Evolutionary conservation across 2,329 filamentous ascomycete species (phyloP).

Genomic region (Claviceps sp.): DNA sequence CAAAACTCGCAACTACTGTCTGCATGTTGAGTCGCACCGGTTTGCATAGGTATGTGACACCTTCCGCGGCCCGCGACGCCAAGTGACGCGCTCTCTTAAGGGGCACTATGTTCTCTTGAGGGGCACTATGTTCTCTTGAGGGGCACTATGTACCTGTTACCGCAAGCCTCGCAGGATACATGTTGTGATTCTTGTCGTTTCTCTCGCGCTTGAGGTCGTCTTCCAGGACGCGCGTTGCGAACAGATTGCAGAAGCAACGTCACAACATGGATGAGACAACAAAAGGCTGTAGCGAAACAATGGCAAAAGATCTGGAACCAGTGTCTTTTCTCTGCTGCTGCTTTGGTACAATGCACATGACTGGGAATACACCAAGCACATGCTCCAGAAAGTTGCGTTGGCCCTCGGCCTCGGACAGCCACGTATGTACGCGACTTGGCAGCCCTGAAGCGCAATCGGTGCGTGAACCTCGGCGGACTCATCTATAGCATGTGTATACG

Average conservation of each 20-base stretch:
- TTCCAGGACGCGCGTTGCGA: constrained; percentile 46
- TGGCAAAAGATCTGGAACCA: background rate
- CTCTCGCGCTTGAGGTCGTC: constrained; percentile 53
- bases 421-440: constrained; percentile 60
- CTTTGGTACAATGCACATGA: constrained; percentile 20
- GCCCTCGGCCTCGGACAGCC: constrained; percentile 73
- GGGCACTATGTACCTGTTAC: constrained; percentile 1
- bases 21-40: no score
- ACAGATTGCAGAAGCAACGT: constrained; percentile 5
- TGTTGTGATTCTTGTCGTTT: constrained; percentile 47
- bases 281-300: background rate
- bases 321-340: no score
- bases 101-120: constrained; percentile 31
- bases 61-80: constrained; percentile 12
- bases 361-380: constrained; percentile 82
- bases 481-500: constrained; percentile 60
- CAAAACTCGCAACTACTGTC: no score
- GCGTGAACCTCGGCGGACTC: constrained; percentile 64
- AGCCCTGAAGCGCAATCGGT: constrained; percentile 84
- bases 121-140: constrained; percentile 31
- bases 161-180: constrained; percentile 36
- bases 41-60: no score
- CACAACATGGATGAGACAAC: no score
- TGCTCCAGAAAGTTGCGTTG: constrained; percentile 54
- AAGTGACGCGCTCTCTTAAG: constrained; percentile 46